Evolutionary conservation across 805 yeast species (phyloP).

Genomic region (Starmerella vaccinii): DNA sequence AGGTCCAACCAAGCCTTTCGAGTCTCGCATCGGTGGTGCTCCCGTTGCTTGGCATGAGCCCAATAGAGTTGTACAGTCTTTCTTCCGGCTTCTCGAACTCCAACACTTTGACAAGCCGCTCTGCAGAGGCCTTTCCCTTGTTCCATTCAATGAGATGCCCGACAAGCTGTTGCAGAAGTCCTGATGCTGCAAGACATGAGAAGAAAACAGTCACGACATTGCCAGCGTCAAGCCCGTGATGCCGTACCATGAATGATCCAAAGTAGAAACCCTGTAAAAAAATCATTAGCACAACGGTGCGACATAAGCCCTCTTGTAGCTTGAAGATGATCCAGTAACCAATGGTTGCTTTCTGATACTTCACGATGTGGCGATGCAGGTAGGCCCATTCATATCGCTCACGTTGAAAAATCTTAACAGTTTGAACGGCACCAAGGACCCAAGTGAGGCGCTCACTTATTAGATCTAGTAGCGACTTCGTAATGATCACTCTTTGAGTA

Average conservation of each 20-base stretch:
- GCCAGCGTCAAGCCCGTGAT: slow-evolving; percentile 44
- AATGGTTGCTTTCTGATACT: slow-evolving; percentile 36
- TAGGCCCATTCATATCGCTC: slow-evolving; percentile 41
- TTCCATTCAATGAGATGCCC: slow-evolving; percentile 52
- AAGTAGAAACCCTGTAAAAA: slow-evolving; percentile 91
- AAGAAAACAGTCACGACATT: slow-evolving; percentile 74
- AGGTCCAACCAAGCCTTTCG: slow-evolving; percentile 12
- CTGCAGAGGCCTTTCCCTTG: slow-evolving; percentile 62
- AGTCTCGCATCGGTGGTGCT: background rate
- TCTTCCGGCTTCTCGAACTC: slow-evolving; percentile 18
- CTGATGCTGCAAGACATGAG: slow-evolving; percentile 65
- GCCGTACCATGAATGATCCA: slow-evolving; percentile 58
- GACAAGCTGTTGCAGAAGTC: slow-evolving; percentile 45
- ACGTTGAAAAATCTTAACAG: slow-evolving; percentile 55
- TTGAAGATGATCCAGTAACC: slow-evolving; percentile 39
- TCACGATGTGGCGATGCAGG: slow-evolving; percentile 32
- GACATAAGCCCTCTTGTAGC: slow-evolving; percentile 47
- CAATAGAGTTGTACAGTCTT: slow-evolving; percentile 22
- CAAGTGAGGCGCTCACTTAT: slow-evolving; percentile 60
- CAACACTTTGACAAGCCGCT: slow-evolving; percentile 39
- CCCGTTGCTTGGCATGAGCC: slow-evolving; percentile 19
- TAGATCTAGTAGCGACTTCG: slow-evolving; percentile 46
- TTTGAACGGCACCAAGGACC: slow-evolving; percentile 49
- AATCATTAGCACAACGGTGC: slow-evolving; percentile 53
- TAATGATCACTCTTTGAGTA: slow-evolving; percentile 40